Base-by-base conservation (phyloP, 306 rosid species). In the Lupinus albus region DNA sequence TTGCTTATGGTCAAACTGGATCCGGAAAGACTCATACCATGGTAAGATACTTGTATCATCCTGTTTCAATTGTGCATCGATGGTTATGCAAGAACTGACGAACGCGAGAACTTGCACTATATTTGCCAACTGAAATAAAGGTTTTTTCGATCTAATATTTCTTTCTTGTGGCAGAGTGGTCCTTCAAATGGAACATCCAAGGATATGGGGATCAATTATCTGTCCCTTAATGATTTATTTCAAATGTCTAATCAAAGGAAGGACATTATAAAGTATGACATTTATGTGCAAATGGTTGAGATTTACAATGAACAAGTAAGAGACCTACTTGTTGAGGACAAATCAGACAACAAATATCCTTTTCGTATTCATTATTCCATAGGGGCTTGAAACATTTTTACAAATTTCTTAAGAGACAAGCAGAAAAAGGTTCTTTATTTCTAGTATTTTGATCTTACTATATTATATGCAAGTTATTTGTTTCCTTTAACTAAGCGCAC, bases 1-100 rank as follows among this genome's bases (percentile, higher is more conserved):
- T 93, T 61, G 99, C 99, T 18, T 93, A 85, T 47, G 99, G 99
- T 66, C 99, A 90, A 88, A 93, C 99, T n/a, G 98, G 97, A 61
- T 93, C 98, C 0, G 98, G 98, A 57, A 93, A 93, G 87, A 93
- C 98, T 6, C 52, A 93, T 56, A 93, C 99, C 60, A 93, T 93
- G 97, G 99, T 93, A 85, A 80, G 82, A 78, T 55, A 66, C 57
- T 61, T 52, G 39, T 36, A 35, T 44, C 55, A 64, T 61, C 39
- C 36, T 66, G 41, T 14, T 70, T 71, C 39, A 49, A 46, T 54
- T 35, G 33, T 17, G 25, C 41, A 13, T n/a, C 32, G 4, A 4
- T 35, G 14, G 4, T 32, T 13, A 25, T 25, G 30, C 30, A 25
- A 25, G 30, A 25, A 3, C 30, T 25, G 30, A n/a, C n/a, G n/a